Conservation (phyloP, 441 rosid genomes). For the Heliophila coronopifolia region DNA sequence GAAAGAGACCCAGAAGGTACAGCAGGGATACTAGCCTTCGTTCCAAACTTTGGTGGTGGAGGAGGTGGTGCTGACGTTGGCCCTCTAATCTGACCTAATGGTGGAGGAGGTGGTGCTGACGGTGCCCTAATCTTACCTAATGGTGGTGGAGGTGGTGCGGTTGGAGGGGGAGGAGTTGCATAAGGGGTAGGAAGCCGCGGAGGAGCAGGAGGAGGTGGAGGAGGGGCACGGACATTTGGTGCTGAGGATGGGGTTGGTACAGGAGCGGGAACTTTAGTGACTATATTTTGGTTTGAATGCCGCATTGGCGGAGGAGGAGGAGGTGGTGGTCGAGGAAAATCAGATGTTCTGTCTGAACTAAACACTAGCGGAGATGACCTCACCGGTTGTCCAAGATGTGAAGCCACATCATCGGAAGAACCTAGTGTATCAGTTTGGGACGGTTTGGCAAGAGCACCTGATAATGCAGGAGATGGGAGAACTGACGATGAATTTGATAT, state of each 20-base stretch:
- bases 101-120: conserved; percentile 47
- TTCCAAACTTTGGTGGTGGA: too few species aligned
- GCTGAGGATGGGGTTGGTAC: conserved; percentile 29
- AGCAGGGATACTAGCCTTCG: too few species aligned
- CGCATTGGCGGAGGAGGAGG: conserved; percentile 38
- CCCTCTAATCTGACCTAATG: conserved; percentile 34
- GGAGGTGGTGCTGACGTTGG: conserved; percentile 30
- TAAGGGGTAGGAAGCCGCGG: conserved; percentile 40
- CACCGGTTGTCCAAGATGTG: conserved; percentile 17
- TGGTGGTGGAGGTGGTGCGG: conserved; percentile 41
- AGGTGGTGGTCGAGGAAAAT: conserved; percentile 24
- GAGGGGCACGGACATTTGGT: conserved; percentile 21
- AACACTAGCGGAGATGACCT: background rate
- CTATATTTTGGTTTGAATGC: conserved; percentile 25
- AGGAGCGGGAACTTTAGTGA: conserved; percentile 26
- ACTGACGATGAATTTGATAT: conserved; percentile 2
- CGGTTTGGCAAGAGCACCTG: conserved; percentile 25
- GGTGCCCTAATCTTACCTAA: conserved; percentile 37
- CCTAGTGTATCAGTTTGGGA: conserved; percentile 9
- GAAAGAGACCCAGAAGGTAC: conserved; percentile 51
- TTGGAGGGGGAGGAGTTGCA: conserved; percentile 30
- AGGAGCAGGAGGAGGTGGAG: conserved; percentile 33
- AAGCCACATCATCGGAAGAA: conserved; percentile 5
- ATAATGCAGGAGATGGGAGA: conserved; percentile 21
- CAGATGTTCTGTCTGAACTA: conserved; percentile 6